Percentiles rank a stretch among this genome's conserved stretches.
phyloP scores from a whole-genome alignment of 257 asterid species.

The Gentiana dahurica region DNA sequence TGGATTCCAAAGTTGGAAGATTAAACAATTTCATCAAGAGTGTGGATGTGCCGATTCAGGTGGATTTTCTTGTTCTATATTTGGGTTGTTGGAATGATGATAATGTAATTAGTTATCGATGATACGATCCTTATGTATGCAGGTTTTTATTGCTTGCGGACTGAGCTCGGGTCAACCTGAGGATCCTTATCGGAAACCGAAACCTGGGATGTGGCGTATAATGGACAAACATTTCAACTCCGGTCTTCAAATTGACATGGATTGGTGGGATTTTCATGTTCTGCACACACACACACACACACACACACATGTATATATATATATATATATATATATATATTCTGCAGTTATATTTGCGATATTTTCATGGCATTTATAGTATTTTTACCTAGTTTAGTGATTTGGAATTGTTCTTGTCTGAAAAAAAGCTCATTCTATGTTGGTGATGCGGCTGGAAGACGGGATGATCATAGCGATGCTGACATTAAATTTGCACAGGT shows the following conservation, averaged over 20 bases:
- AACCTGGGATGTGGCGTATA: slow-evolving; percentile 89
- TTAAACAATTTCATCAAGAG: slow-evolving; percentile 70
- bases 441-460: slow-evolving; percentile 99
- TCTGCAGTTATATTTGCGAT: background rate
- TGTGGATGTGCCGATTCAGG: slow-evolving; percentile 89
- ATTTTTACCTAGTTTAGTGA: no score
- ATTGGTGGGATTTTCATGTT: slow-evolving; percentile 34
- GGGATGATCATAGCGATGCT: slow-evolving; percentile 77
- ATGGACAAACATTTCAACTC: slow-evolving; percentile 90
- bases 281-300: background rate
- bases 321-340: background rate
- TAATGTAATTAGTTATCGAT: background rate
- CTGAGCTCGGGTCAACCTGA: slow-evolving; percentile 34
- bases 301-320: no score
- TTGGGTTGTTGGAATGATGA: no score
- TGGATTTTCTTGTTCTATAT: slow-evolving; percentile 13
- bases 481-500: slow-evolving; percentile 92
- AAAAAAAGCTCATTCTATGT: slow-evolving; percentile 72
- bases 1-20: slow-evolving; percentile 91
- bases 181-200: slow-evolving; percentile 86
- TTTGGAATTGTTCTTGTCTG: slow-evolving; percentile 6
- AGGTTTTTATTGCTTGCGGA: slow-evolving; percentile 98
- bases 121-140: slow-evolving; percentile 15
- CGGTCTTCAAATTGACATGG: slow-evolving; percentile 63
- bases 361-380: background rate